phyloP scores from a whole-genome alignment of 305 asterid genomes.

The Rubia peregrina region DNA sequence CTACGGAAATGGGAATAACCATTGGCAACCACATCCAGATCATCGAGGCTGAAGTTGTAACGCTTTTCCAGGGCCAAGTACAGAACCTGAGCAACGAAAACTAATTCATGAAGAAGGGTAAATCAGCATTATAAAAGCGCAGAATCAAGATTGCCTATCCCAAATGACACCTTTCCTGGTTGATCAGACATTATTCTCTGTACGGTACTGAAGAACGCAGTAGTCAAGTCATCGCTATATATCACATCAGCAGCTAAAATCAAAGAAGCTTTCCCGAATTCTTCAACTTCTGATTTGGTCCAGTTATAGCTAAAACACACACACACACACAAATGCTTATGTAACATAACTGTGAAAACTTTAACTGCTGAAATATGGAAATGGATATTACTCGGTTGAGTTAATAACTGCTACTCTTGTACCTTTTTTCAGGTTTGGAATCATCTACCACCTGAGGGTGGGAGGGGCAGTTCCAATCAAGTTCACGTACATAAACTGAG shows the following conservation, averaged over 20 bases:
- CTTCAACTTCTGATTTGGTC: slow-evolving; percentile 61
- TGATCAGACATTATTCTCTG: slow-evolving; percentile 48
- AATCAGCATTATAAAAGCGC: not conserved
- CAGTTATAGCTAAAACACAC: slow-evolving; percentile 49
- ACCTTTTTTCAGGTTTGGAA: slow-evolving; percentile 41
- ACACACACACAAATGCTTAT: not conserved
- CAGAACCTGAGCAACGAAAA: slow-evolving; percentile 43
- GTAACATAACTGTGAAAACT: not conserved
- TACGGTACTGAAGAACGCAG: slow-evolving; percentile 56
- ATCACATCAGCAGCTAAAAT: slow-evolving; percentile 93
- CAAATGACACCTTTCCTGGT: slow-evolving; percentile 53
- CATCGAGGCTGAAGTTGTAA: slow-evolving; percentile 75
- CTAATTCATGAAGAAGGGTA: not conserved
- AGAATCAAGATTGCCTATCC: not conserved
- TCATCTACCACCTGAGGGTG: slow-evolving; percentile 39
- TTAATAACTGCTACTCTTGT: not conserved
- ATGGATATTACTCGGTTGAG: not conserved
- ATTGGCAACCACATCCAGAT: slow-evolving; percentile 81
- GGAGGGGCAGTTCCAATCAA: slow-evolving; percentile 74
- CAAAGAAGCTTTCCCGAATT: slow-evolving; percentile 60
- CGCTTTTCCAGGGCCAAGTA: slow-evolving; percentile 91
- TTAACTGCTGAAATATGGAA: not conserved
- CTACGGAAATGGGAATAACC: slow-evolving; percentile 75
- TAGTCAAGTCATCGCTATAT: slow-evolving; percentile 70
- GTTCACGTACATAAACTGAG: slow-evolving; percentile 69